Base-by-base conservation (phyloP, 148 eudicot species). In the Vaccinium myrtillus region DNA sequence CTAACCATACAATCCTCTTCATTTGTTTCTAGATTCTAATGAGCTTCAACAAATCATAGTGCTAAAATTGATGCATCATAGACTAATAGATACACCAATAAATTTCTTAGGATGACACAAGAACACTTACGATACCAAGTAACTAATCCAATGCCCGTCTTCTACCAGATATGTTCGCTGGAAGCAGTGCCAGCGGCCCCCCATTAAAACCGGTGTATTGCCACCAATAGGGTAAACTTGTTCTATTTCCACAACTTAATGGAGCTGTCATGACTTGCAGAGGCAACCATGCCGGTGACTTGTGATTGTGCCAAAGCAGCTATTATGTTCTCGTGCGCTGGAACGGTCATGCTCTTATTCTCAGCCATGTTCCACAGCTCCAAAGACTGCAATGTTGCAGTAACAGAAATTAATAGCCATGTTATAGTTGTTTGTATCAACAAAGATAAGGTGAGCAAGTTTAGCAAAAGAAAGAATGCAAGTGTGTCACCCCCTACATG, bases 331-430 rank as follows among this genome's bases (percentile, higher is more conserved):
- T 95, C 98, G 58, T 97, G 99, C 58, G 98, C 98, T 27, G 92
- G 85, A 76, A 95, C 92, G 5, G 96, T 93, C 99, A 95, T 97
- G 92, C 95, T 95, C 90, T 92, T 95, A 85, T 97, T 97, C 53
- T 95, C 98, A 8, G 92, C 93, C 95, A 95, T 95, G 93, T 95
- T 95, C 99, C 99, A 97, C 80, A 95, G 86, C 91, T 97, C 99
- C 90, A 97, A 83, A n/a, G 95, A 89, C 99, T 97, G 91, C 86
- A 86, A 86, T 6, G 23, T 23, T 32, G 32, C 80, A 58, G 6
- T 27, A 5, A 1, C 14, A 48, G 49, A 81, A 36, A 67, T 32
- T 39, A 83, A 10, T 74, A 82, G 30, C 27, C 50, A 79, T 13
- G 11, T 13, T 4, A 12, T 15, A 50, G 32, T 19, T 12, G 16